A percentile compares a stretch with the other conserved stretches of the same genome.
Evolutionary conservation across 805 yeast genomes (phyloP).

Genomic region (Spencermartinsiella europaea): DNA sequence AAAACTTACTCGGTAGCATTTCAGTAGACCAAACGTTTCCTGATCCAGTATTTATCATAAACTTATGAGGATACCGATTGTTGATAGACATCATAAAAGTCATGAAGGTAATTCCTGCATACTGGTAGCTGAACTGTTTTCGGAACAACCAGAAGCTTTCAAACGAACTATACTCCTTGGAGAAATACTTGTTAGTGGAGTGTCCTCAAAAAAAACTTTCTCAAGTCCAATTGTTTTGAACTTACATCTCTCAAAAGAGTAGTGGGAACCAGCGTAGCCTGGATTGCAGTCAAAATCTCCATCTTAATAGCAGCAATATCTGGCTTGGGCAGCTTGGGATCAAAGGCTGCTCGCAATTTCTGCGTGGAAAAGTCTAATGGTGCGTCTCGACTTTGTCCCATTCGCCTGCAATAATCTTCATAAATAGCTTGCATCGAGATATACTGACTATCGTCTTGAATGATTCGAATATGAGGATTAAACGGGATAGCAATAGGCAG

Average conservation of each 20-base stretch:
- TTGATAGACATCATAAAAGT: constrained; percentile 93
- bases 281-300: constrained; percentile 87
- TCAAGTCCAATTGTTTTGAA: constrained; percentile 11
- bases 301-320: constrained; percentile 83
- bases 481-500: constrained; percentile 89
- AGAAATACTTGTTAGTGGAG: constrained; percentile 43
- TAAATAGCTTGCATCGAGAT: constrained; percentile 76
- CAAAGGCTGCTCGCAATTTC: constrained; percentile 86
- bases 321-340: constrained; percentile 89
- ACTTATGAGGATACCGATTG: constrained; percentile 89
- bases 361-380: constrained; percentile 83
- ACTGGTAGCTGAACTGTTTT: constrained; percentile 89
- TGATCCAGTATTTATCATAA: constrained; percentile 70
- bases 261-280: constrained; percentile 78
- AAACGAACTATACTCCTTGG: constrained; percentile 62
- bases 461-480: constrained; percentile 88
- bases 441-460: constrained; percentile 75
- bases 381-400: constrained; percentile 74
- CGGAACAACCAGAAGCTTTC: constrained; percentile 98
- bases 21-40: constrained; percentile 94
- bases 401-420: constrained; percentile 76
- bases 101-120: constrained; percentile 87
- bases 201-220: neutral
- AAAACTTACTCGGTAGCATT: constrained; percentile 64
- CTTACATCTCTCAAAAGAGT: constrained; percentile 61